Base-by-base conservation (phyloP, 768 basidiomycete species). In the Tylopilus sp. region DNA sequence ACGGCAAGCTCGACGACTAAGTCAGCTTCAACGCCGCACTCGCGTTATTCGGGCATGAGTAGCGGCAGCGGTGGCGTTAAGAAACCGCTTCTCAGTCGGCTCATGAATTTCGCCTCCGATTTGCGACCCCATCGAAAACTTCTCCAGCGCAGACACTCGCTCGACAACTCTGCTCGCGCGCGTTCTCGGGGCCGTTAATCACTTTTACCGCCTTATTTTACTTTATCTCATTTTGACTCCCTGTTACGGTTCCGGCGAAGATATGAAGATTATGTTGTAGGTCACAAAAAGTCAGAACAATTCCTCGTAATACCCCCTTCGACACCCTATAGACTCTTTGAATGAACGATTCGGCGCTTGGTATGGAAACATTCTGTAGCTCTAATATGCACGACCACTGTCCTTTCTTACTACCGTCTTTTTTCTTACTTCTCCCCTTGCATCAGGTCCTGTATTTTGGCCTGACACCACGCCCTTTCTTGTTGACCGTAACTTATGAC, bases 31-130 rank as follows among this genome's bases (percentile, higher is more conserved):
- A 77, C 80, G 8, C 78, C 80, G 10, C 69, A 66, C 40, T 76
- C 76, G 42, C 62, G 41, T 2, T 62, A 60, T 51, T 67, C 65
- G 52, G 60, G 49, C 49, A 43, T 59, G 54, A 64, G 62, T 3
- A 56, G 62, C 6, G 44, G 58, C 35, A 56, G 65, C 23, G 51
- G 61, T 31, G 70, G 68, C 35, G 56, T 67, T 47, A 82, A 76
- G 70, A 82, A 79, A 55, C 79, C 80, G 30, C 80, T 87, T 57
- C 79, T 86, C 62, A 78, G 79, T 62, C 77, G 85, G 47, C 64
- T 87, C 9, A 79, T 85, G 57, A 73, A 71, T 45, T 74, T 80
- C 50, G 73, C 75, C 21, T 72, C 73, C 30, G 77, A 75, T 46
- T 72, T 81, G 48, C 74, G 59, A 9, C 70, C 75, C 2, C 66